phyloP scores from a whole-genome alignment of 306 rosid species.

The Lotus japonicus region DNA sequence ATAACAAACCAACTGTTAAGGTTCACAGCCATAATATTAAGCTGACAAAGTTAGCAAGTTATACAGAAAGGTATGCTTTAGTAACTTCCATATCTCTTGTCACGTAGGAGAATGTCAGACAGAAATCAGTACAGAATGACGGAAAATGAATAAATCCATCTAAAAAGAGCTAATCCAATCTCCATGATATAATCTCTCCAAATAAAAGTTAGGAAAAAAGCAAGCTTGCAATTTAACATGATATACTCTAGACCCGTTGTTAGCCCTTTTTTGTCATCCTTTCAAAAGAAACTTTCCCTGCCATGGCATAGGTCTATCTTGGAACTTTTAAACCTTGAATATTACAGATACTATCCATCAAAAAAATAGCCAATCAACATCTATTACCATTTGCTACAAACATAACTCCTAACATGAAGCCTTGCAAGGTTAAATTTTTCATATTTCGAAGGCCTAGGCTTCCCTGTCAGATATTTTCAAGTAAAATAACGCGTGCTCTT shows the following conservation, averaged over 20 bases:
- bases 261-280: neutral
- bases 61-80: neutral
- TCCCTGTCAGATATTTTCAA: neutral
- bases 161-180: neutral
- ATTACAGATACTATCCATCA: neutral
- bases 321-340: neutral
- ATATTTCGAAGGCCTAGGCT: neutral
- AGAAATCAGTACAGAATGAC: neutral
- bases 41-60: neutral
- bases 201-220: neutral
- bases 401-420: neutral
- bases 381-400: conserved; percentile 6
- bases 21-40: neutral
- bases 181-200: neutral
- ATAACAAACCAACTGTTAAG: neutral
- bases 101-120: neutral
- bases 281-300: neutral
- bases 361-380: neutral
- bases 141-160: neutral
- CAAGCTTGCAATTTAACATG: neutral
- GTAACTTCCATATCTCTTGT: neutral
- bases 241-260: neutral
- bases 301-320: neutral
- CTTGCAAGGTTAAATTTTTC: neutral
- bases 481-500: neutral